phyloP scores from a whole-genome alignment of 1,139 yeast species.

The Debaryomyces sp. region DNA sequence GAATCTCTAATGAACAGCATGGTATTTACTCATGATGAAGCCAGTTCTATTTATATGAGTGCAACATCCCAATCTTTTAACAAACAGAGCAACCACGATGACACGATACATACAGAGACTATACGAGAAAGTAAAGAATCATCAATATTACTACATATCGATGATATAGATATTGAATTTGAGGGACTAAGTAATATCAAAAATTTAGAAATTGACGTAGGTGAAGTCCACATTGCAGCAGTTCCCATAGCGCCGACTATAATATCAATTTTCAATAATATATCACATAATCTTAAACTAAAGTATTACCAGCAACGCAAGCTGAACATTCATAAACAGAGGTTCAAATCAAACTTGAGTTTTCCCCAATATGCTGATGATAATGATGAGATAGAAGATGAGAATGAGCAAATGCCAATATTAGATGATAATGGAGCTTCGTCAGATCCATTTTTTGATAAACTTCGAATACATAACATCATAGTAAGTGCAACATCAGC shows the following conservation, averaged over 20 bases:
- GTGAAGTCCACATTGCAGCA: conserved; percentile 45
- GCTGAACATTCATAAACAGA: conserved; percentile 14
- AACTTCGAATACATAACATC: conserved; percentile 36
- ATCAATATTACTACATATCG: conserved; percentile 34
- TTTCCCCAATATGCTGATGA: conserved; percentile 37
- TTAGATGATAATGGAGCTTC: not conserved
- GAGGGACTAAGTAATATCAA: conserved; percentile 54
- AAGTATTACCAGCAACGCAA: conserved; percentile 35
- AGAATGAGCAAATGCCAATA: conserved; percentile 4
- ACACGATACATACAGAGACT: conserved; percentile 12
- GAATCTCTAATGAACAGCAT: conserved; percentile 59
- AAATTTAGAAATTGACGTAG: conserved; percentile 51
- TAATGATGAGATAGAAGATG: conserved; percentile 15
- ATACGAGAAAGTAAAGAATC: conserved; percentile 11
- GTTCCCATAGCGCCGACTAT: conserved; percentile 41
- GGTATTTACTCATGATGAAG: conserved; percentile 69
- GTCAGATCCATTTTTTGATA: conserved; percentile 28
- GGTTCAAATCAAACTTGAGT: conserved; percentile 13
- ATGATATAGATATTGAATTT: conserved; percentile 43
- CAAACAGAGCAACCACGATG: conserved; percentile 17
- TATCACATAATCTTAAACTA: conserved; percentile 35
- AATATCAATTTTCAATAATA: conserved; percentile 31
- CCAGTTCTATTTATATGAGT: conserved; percentile 80
- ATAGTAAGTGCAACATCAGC: conserved; percentile 50
- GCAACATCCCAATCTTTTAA: conserved; percentile 57